Conservation (phyloP, 2,329 filamentous ascomycete genomes). For the Fusarium lyarnte region DNA sequence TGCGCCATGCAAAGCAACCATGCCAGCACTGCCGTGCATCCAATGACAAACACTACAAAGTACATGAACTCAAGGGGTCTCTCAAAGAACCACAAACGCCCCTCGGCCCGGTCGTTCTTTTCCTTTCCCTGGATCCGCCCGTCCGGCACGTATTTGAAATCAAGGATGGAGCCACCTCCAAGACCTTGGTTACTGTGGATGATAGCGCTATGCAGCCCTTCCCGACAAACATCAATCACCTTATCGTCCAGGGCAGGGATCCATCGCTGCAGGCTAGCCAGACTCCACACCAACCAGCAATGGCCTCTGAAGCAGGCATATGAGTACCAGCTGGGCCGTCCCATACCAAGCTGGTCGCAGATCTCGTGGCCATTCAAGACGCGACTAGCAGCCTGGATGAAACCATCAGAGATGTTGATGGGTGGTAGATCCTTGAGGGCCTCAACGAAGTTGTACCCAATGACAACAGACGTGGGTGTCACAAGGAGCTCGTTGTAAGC, state of each 20-base stretch:
- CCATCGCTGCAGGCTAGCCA: slow-evolving; percentile 42
- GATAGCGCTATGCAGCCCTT: slow-evolving; percentile 41
- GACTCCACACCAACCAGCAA: slow-evolving; percentile 45
- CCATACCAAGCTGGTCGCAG: slow-evolving; percentile 49
- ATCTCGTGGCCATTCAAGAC: slow-evolving; percentile 51
- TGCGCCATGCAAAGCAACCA: not conserved
- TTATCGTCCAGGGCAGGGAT: slow-evolving; percentile 40
- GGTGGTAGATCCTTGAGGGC: slow-evolving; percentile 50
- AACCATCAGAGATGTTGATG: slow-evolving; percentile 46
- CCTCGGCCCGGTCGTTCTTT: slow-evolving; percentile 20
- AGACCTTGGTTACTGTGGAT: slow-evolving; percentile 43
- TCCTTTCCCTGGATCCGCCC: slow-evolving; percentile 35
- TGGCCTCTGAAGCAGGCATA: slow-evolving; percentile 46
- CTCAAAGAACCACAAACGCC: slow-evolving; percentile 22
- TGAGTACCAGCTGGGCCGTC: slow-evolving; percentile 41
- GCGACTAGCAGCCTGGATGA: slow-evolving; percentile 42
- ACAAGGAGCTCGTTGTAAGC: slow-evolving; percentile 47
- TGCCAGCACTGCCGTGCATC: not conserved
- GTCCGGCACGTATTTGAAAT: slow-evolving; percentile 49
- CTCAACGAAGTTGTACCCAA: slow-evolving; percentile 52
- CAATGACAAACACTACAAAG: slow-evolving; percentile 37
- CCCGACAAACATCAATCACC: slow-evolving; percentile 39
- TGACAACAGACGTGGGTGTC: slow-evolving; percentile 47
- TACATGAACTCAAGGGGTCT: slow-evolving; percentile 43
- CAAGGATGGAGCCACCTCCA: slow-evolving; percentile 43